phyloP scores from a whole-genome alignment of 2,329 filamentous ascomycete species.

The Cladophialophora psammophila region DNA sequence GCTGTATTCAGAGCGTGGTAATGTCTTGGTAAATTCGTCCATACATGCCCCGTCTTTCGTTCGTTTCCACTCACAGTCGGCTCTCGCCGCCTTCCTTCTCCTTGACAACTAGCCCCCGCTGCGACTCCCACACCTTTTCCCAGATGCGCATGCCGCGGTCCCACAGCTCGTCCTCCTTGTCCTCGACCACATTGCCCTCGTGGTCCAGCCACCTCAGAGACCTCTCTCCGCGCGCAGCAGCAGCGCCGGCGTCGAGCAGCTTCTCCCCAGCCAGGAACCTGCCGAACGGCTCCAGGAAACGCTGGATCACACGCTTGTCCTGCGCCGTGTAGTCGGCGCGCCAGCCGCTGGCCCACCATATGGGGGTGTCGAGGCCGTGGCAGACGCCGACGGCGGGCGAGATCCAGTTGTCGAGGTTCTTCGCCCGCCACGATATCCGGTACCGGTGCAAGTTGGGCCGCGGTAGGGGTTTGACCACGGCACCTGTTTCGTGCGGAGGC shows the following conservation, averaged over 20 bases:
- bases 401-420: slow-evolving; percentile 37
- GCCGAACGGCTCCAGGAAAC: slow-evolving; percentile 39
- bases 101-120: slow-evolving; percentile 29
- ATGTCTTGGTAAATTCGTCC: too few species aligned
- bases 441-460: slow-evolving; percentile 35
- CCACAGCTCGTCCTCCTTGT: slow-evolving; percentile 39
- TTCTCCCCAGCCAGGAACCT: slow-evolving; percentile 37
- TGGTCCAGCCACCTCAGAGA: slow-evolving; percentile 33
- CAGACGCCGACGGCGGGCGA: slow-evolving; percentile 37
- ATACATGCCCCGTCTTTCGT: too few species aligned
- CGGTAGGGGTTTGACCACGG: slow-evolving; percentile 25
- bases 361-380: slow-evolving; percentile 38
- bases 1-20: too few species aligned
- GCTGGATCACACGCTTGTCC: slow-evolving; percentile 31
- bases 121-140: slow-evolving; percentile 36
- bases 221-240: slow-evolving; percentile 16
- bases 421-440: slow-evolving; percentile 40
- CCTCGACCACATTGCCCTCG: slow-evolving; percentile 33
- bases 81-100: slow-evolving; percentile 17
- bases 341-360: slow-evolving; percentile 41
- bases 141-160: slow-evolving; percentile 37
- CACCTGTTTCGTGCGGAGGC: slow-evolving; percentile 1
- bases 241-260: slow-evolving; percentile 17
- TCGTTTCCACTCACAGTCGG: background rate
- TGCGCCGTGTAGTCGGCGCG: slow-evolving; percentile 34